Conservation (phyloP, 2,329 filamentous ascomycete species). For the Paecilomyces fulvus region DNA sequence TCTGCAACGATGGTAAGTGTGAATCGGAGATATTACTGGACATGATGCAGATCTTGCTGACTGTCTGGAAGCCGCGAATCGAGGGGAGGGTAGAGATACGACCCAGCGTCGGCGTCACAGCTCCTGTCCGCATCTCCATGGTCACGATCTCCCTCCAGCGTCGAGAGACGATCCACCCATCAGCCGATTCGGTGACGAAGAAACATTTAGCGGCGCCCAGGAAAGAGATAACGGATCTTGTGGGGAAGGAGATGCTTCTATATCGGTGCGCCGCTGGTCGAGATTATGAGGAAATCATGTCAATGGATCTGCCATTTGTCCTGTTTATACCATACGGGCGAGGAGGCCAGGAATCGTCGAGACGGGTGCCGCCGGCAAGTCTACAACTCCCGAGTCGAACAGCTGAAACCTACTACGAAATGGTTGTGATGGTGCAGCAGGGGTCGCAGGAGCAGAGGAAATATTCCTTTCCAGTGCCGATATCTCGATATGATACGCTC, state of each 20-base stretch:
- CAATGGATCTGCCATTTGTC: constrained; percentile 96
- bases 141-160: constrained; percentile 91
- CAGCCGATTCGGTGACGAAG: constrained; percentile 88
- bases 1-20: constrained; percentile 84
- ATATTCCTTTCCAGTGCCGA: constrained; percentile 81
- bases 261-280: constrained; percentile 78
- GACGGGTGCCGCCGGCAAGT: constrained; percentile 85
- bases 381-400: constrained; percentile 83
- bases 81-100: constrained; percentile 97
- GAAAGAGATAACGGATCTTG: constrained; percentile 83
- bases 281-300: constrained; percentile 79
- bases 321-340: constrained; percentile 94
- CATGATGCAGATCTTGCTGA: constrained; percentile 8
- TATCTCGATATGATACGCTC: constrained; percentile 89
- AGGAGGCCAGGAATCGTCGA: constrained; percentile 79
- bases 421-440: constrained; percentile 93
- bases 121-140: constrained; percentile 81
- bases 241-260: constrained; percentile 89
- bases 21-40: not conserved
- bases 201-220: constrained; percentile 83
- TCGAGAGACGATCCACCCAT: constrained; percentile 91
- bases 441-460: constrained; percentile 80
- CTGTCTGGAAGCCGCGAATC: constrained; percentile 66
- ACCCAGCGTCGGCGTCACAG: constrained; percentile 73
- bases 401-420: constrained; percentile 95